A percentile compares a stretch with the other conserved stretches of the same genome.
Conservation (phyloP, 805 yeast genomes). For the Starmerella gropengiesseri region DNA sequence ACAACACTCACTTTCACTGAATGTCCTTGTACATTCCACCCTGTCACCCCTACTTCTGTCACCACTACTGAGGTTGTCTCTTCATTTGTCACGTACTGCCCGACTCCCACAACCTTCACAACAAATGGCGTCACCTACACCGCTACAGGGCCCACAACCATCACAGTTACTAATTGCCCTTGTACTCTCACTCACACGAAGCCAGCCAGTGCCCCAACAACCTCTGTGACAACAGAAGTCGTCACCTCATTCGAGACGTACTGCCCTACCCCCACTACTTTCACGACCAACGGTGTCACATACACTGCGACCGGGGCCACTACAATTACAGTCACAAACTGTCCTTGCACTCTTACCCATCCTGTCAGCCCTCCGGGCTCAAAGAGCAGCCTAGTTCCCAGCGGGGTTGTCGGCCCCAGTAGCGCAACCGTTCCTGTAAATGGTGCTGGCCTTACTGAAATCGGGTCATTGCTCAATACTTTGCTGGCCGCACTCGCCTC, state of each 20-base stretch:
- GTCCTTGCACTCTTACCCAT: conserved; percentile 57
- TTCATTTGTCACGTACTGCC: conserved; percentile 4
- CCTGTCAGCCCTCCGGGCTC: too few species aligned
- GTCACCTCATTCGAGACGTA: conserved; percentile 44
- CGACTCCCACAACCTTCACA: conserved; percentile 8
- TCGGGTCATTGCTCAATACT: too few species aligned
- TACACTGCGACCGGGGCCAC: conserved; percentile 52
- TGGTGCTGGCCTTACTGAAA: too few species aligned
- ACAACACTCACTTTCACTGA: conserved; percentile 76
- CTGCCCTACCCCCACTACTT: conserved; percentile 61
- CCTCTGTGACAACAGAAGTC: too few species aligned
- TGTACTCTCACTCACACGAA: conserved; percentile 10
- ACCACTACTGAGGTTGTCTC: conserved; percentile 18
- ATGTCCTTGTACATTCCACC: conserved; percentile 58
- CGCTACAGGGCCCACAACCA: conserved; percentile 1
- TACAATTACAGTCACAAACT: conserved; percentile 73
- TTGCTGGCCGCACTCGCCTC: too few species aligned
- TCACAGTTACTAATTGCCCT: conserved; percentile 17
- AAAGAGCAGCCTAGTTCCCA: too few species aligned
- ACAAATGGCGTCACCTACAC: conserved; percentile 8
- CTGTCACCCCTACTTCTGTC: conserved; percentile 26
- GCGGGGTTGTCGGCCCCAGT: too few species aligned
- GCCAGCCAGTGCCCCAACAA: too few species aligned
- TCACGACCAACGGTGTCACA: conserved; percentile 34
- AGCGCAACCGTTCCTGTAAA: too few species aligned